A percentile compares a stretch with the other conserved stretches of the same genome.
phyloP scores from a whole-genome alignment of 805 yeast genomes.

The Candida cerambycidarum region DNA sequence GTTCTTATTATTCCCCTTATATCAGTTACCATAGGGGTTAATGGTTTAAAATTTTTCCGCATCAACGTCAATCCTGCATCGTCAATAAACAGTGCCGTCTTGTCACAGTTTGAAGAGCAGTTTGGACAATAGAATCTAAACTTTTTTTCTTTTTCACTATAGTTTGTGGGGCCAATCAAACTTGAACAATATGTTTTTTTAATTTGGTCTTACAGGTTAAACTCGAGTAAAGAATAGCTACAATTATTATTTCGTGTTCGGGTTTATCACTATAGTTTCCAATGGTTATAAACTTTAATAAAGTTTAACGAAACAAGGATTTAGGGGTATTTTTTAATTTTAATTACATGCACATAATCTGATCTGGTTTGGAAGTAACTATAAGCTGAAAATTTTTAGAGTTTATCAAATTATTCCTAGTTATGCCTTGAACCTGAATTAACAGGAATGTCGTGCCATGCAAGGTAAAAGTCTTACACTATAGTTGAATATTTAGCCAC shows the following conservation, averaged over 20 bases:
- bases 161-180: constrained; percentile 2
- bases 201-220: no score
- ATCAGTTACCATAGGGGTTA: neutral
- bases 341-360: no score
- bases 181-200: neutral
- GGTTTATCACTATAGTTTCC: neutral
- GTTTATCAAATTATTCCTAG: no score
- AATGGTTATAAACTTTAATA: neutral
- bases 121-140: neutral
- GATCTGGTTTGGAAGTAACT: no score
- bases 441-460: neutral
- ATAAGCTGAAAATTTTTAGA: no score
- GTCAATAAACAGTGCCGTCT: constrained; percentile 6
- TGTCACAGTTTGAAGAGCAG: neutral
- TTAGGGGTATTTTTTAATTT: no score
- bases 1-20: neutral
- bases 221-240: no score
- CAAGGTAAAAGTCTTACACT: no score
- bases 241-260: neutral
- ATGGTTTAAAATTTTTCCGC: constrained; percentile 1
- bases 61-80: constrained; percentile 5
- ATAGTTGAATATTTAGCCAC: no score
- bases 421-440: no score
- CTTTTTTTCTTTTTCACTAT: neutral
- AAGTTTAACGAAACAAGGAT: no score